A percentile compares a stretch with the other conserved stretches of the same genome.
These are phyloP conservation scores for Fusarium humuli DNA, from an alignment of 2,329 filamentous ascomycete genomes.

Conservation along the genomic window DNA sequence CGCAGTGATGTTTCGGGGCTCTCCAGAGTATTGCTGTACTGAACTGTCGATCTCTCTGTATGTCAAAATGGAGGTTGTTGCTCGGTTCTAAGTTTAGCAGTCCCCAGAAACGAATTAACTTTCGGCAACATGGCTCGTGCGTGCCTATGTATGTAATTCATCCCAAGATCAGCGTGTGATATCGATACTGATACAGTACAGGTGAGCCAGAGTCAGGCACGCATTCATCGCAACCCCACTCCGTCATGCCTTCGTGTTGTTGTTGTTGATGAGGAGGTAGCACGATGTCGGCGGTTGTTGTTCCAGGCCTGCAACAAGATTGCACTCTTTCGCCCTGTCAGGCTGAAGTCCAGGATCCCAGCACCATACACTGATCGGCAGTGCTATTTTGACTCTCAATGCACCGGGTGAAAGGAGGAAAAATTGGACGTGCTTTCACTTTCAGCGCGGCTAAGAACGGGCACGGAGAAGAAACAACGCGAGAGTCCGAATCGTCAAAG, in stretches of 20 bases:
- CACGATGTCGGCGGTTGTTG: conserved; percentile 13
- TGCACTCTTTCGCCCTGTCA: conserved; percentile 3
- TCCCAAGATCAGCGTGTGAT: conserved; percentile 7
- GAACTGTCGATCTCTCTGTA: conserved; percentile 28
- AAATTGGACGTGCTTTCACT: background rate
- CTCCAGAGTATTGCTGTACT: background rate
- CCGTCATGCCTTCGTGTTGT: background rate
- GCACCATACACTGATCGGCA: conserved; percentile 10
- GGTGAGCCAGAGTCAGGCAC: background rate
- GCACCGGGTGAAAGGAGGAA: conserved; percentile 3
- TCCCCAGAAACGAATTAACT: conserved; percentile 22
- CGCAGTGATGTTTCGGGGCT: conserved; percentile 22
- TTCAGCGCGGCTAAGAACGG: background rate
- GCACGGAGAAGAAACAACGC: background rate
- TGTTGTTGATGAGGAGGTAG: conserved; percentile 8
- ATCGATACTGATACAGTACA: background rate
- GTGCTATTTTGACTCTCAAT: background rate
- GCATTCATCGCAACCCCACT: background rate
- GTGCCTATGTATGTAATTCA: conserved; percentile 12
- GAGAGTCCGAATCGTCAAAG: background rate
- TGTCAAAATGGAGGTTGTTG: conserved; percentile 21
- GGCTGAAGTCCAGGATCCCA: conserved; percentile 1
- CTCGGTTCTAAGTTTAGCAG: conserved; percentile 37
- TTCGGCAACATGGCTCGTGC: conserved; percentile 36
- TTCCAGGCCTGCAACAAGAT: conserved; percentile 34